Evolutionary conservation across 1,284 basidiomycete species (phyloP), one percentile per base, ranked within the genome.

Genomic region (Trichosporon coremiiforme): DNA sequence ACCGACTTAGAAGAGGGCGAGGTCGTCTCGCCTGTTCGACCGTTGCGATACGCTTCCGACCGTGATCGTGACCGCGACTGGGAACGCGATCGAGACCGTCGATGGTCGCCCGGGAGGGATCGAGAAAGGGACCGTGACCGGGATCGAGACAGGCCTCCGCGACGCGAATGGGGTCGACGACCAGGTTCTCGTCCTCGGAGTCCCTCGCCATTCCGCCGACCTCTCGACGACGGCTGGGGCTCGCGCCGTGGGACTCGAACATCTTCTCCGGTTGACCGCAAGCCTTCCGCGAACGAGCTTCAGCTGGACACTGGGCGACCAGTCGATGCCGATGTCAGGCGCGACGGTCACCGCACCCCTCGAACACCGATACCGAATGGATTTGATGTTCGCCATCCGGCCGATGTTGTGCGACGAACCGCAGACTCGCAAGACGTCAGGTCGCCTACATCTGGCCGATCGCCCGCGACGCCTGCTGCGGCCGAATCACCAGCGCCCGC

Each of bases 1-100:
- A 67, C 68, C 9, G 80, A 82, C 68, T 69, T 82, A 12, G 80
- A 82, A 68, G 80, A 82, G 70, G 80, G 80, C 41, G 80, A 82
- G 64, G 79, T 82, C 0, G 64, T 81, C 7, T 82, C 80, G 0
- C 80, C 80, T 7, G 75, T 78, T 22, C 70, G 73, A 4, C 69
- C 73, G 0, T 66, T 72, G 8, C 68, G 76, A 20, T 69, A 68
- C 35, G 60, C 36, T 3, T 68, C 68, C n/a, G 63, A 67, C 3
- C 72, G 74, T 35, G 76, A 76, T 13, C 66, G 73, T 29, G 71
- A 75, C 10, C 65, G 73, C 13, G 75, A 73, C 38, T 60, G 75
- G 29, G 73, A 74, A 6, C 47, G 75, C 8, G 71, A 74, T 35
- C 65, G 64, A 22, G 68, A 35, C 55, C 66, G 71, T 31, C 29